Evolutionary conservation across 768 basidiomycete genomes (phyloP).

Genomic region (Coprinopsis strossmayeri): DNA sequence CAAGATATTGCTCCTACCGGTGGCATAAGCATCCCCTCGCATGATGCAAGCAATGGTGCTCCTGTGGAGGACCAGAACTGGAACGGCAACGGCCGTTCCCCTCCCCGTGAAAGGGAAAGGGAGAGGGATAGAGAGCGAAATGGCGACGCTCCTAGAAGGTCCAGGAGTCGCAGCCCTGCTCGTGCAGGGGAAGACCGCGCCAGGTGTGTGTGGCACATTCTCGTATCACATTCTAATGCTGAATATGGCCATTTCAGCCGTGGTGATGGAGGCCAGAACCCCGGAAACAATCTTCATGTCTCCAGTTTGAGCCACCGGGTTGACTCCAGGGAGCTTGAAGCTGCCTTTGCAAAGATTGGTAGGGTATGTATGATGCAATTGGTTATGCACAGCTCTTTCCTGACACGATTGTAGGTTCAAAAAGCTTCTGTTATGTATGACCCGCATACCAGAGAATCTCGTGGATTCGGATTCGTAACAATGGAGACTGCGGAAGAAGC

Average conservation of each 20-base stretch:
- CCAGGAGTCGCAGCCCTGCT: slow-evolving; percentile 73
- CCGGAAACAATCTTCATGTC: slow-evolving; percentile 61
- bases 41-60: slow-evolving; percentile 6
- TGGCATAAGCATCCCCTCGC: slow-evolving; percentile 64
- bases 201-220: slow-evolving; percentile 43
- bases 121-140: slow-evolving; percentile 26
- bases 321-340: slow-evolving; percentile 84
- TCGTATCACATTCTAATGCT: too few relatives aligned
- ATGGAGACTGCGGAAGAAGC: slow-evolving; percentile 76
- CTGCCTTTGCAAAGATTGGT: slow-evolving; percentile 83
- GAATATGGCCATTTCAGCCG: slow-evolving; percentile 11
- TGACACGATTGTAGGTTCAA: slow-evolving; percentile 63
- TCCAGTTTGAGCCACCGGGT: slow-evolving; percentile 51
- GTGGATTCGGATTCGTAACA: slow-evolving; percentile 78
- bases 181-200: slow-evolving; percentile 38
- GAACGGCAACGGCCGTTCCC: slow-evolving; percentile 34
- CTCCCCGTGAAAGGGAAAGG: slow-evolving; percentile 32
- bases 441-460: slow-evolving; percentile 61
- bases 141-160: slow-evolving; percentile 52
- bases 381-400: too few relatives aligned
- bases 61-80: slow-evolving; percentile 35
- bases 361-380: slow-evolving; percentile 22
- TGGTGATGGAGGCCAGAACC: slow-evolving; percentile 33
- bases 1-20: slow-evolving; percentile 70
- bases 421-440: slow-evolving; percentile 71